Base-by-base conservation (phyloP, 2,329 filamentous ascomycete genomes). In the Pseudogymnoascus sp. region DNA sequence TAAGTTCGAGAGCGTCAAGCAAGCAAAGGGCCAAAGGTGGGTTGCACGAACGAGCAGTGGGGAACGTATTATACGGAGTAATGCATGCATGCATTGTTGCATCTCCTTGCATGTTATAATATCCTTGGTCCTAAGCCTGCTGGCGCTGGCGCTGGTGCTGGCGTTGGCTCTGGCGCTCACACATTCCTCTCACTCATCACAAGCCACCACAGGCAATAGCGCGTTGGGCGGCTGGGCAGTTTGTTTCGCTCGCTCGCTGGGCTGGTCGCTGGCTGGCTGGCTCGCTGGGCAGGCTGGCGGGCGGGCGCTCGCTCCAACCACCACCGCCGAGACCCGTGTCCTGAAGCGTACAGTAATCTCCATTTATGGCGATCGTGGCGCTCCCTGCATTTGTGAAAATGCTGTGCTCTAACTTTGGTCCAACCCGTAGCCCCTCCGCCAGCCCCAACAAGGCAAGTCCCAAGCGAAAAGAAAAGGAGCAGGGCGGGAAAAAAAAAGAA, bases 91-190 rank as follows among this genome's bases (percentile, higher is more conserved):
- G 46, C 46, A 53, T 53, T 25, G 46, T 53, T 53, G 46, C 46
- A 53, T 53, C 25, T 53, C 46, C 46, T 53, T 53, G 46, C 46
- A 53, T 53, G 46, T 53, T 53, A 53, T 53, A 53, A 53, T 53
- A 53, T 53, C 46, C 46, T 31, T 53, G 46, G 46, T 53, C n/a
- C 25, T 53, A 53, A 53, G 46, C 25, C 46, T 37, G 59, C 9
- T 60, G 59, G 59, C 23, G 59, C 31, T 60, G 28, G 59, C 38
- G 59, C 59, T 60, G 28, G 59, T 23, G 59, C 59, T 60, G 59
- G 59, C 5, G 59, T 42, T 60, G 59, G 59, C 59, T 37, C 31
- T 42, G 59, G 31, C 31, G 59, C 59, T 60, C 34, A 28, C 56
- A 38, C 31, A 34, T 60, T 60, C 34, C 59, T 60, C 34, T 37